Base-by-base conservation (phyloP, 306 rosid species). In the Citrullus amarus region DNA sequence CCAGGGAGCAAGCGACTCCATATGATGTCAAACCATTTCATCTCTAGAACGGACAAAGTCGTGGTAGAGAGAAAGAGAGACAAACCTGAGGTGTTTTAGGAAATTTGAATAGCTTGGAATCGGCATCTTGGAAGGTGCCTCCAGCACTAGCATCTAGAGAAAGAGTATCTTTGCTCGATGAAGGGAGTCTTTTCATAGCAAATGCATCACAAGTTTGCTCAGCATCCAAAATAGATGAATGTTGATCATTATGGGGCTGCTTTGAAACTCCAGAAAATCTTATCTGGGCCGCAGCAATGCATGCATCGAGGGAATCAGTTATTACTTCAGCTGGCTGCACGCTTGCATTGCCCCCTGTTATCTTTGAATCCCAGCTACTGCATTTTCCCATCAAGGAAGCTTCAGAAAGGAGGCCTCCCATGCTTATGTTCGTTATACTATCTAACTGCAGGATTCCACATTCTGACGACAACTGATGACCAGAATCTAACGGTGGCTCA, bases 151-250 rank as follows among this genome's bases (percentile, higher is more conserved):
- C 86, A 71, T 80, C 73, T 14, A 61, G 61, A 65, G 88, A 81
- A 74, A 82, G 81, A 84, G 75, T 82, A 76, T 77, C 86, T 77
- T 79, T 87, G 56, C 84, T 81, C 8, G 81, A 67, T 36, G 85
- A 80, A 77, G 89, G 81, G 74, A 87, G 60, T 60, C 88, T 91
- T 80, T 20, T 79, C 85, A 84, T 83, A 65, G 92, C 86, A 88
- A 95, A 95, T 15, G 90, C 92, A 79, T 92, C 91, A 80, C 99
- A 89, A 48, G 99, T 88, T 73, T 89, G 97, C 86, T 91, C 97
- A 80, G 91, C 91, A 84, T 95, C 98, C 85, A 92, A 85, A 81
- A 95, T 84, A 66, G 97, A 95, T 38, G 88, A 83, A 84, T 81
- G 84, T 32, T 83, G 61, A 51, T 76, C 88, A 76, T 79, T 89